These are phyloP conservation scores for Apophysomyces sp. DNA, from an alignment of 371 early-diverging fungal genomes.

Conservation along the genomic window DNA sequence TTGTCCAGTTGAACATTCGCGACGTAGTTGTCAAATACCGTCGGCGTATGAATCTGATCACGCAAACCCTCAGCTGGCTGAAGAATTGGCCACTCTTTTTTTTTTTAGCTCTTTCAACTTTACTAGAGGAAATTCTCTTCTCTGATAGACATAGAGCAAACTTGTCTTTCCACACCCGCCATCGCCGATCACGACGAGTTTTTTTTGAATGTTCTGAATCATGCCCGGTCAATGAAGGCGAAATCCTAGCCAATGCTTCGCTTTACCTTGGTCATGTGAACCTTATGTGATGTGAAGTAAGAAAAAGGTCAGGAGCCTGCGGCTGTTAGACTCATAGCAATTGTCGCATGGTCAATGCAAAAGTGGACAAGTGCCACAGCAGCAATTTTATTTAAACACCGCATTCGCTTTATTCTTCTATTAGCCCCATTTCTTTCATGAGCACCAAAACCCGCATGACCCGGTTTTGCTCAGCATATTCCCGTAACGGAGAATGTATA, in stretches of 20 bases:
- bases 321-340: not conserved
- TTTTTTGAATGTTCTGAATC: conserved; percentile 16
- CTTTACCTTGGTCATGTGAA: not conserved
- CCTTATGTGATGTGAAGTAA: not conserved
- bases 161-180: conserved; percentile 45
- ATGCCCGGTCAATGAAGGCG: not conserved
- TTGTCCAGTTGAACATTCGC: conserved; percentile 73
- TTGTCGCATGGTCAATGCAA: not conserved
- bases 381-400: not conserved
- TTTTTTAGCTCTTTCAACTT: not conserved
- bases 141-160: conserved; percentile 38
- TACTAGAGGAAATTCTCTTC: conserved; percentile 39
- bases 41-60: conserved; percentile 53
- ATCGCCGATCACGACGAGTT: conserved; percentile 41
- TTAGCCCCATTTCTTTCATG: conserved; percentile 30
- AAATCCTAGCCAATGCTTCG: not conserved
- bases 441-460: conserved; percentile 21
- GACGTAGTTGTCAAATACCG: conserved; percentile 87
- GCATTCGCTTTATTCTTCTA: conserved; percentile 14
- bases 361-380: not conserved
- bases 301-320: not conserved
- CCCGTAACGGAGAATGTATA: conserved; percentile 49
- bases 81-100: no score
- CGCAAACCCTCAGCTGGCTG: no score
- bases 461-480: conserved; percentile 34